Base-by-base conservation (phyloP, 352 stramenopile species). In the Pythium dissimile region DNA sequence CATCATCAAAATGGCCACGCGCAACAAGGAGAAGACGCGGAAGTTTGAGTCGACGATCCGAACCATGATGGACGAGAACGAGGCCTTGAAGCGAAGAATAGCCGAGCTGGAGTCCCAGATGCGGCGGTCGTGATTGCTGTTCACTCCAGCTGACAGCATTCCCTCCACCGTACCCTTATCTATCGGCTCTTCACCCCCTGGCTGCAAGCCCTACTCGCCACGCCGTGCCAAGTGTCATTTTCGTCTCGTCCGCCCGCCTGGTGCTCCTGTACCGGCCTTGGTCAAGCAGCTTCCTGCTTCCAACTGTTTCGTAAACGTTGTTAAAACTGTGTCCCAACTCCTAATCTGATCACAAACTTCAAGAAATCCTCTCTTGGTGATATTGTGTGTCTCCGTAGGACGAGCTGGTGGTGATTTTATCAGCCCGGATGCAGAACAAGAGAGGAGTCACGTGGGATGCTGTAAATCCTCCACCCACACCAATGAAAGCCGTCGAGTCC, bases 1-100 rank as follows among this genome's bases (percentile, higher is more conserved):
- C 31, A 92, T 92, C 54, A 90, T 90, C 61, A 90, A 90, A 51
- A 90, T 92, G 83, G 80, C 83, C 28, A 90, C 77, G 18, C 72
- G 83, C 6, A 86, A 87, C 68, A 90, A 92, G 62, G 83, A 92
- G 48, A 90, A 89, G 66, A 89, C 75, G 38, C 76, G 77, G 38
- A 90, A 89, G 51, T 89, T 86, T 51, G 83, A 92, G 51, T 71
- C 73, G 18, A 89, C 77, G 16, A 86, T 92, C 66, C 80, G 79
- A 34, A 86, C 66, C 26, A 63, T 92, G 8, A 89, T 88, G 83
- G 80, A 89, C 18, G 83, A 90, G 46, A 90, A 91, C 35, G 75
- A 88, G 47, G 53, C 67, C 16, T 62, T 92, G 13, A 90, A 90
- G 56, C 69, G 75, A 58, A 76, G 77, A 64, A 50, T 92, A 44